Evolutionary conservation across 495 filamentous ascomycete genomes (phyloP).

Genomic region (Bacidia gigantensis): DNA sequence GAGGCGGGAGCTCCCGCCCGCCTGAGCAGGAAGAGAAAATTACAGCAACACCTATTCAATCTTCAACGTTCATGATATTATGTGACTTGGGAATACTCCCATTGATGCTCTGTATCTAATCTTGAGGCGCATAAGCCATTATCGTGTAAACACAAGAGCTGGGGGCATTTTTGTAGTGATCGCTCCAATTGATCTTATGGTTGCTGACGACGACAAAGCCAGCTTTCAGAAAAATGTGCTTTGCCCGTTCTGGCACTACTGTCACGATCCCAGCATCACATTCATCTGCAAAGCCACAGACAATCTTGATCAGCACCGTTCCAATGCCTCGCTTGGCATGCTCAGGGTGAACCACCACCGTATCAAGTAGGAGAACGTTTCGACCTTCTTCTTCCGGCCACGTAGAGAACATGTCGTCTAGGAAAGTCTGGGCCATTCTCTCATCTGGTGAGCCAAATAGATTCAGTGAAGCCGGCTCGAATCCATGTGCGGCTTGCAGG

Average conservation of each 20-base stretch:
- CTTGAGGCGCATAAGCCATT: not conserved
- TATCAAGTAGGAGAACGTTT: constrained; percentile 4
- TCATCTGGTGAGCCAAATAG: not conserved
- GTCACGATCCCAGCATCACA: not conserved
- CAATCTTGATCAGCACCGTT: constrained; percentile 13
- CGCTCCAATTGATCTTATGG: constrained; percentile 3
- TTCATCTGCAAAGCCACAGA: not conserved
- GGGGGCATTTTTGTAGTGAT: not conserved
- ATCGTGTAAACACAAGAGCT: not conserved
- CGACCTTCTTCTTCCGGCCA: not conserved
- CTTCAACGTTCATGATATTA: too few species aligned
- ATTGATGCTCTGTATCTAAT: not conserved
- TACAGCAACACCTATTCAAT: too few species aligned
- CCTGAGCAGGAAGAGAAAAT: too few species aligned
- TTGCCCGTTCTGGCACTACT: not conserved
- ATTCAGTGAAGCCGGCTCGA: not conserved
- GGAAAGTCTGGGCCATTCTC: not conserved
- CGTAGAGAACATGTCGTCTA: not conserved
- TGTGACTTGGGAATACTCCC: not conserved
- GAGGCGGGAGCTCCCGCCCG: not conserved
- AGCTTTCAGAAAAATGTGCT: not conserved
- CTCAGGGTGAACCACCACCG: constrained; percentile 28
- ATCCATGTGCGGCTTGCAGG: not conserved
- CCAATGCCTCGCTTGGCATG: constrained; percentile 32
- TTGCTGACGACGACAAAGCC: constrained; percentile 2